Evolutionary conservation across 1,284 basidiomycete species (phyloP).

Genomic region (Vanrija pseudolonga): DNA sequence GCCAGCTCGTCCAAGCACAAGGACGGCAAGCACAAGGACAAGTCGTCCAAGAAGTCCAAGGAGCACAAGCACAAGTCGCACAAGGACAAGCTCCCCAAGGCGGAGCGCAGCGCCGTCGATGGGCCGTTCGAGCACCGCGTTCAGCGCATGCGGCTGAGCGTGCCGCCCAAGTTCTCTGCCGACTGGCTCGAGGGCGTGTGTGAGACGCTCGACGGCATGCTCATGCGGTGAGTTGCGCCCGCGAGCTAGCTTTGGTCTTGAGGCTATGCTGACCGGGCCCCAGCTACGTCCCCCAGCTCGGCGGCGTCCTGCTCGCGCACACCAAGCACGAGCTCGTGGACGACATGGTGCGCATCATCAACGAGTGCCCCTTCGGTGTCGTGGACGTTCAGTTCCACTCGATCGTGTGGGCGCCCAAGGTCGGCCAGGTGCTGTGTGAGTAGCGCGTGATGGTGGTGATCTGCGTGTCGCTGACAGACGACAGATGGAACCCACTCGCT

Average conservation of each 20-base stretch:
- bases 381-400: conserved; percentile 75
- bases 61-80: conserved; percentile 11
- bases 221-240: conserved; percentile 72
- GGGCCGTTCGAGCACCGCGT: conserved; percentile 66
- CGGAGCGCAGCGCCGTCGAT: conserved; percentile 2
- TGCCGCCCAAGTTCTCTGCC: conserved; percentile 74
- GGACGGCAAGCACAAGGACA: conserved; percentile 16
- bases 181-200: conserved; percentile 68
- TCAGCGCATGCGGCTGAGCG: conserved; percentile 67
- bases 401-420: conserved; percentile 80
- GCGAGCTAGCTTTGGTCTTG: not conserved
- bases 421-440: conserved; percentile 80
- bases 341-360: conserved; percentile 66
- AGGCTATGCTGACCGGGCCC: not conserved
- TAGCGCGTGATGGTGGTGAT: conserved; percentile 7
- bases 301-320: conserved; percentile 84
- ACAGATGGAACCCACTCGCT: conserved; percentile 81
- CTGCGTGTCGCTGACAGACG: not conserved
- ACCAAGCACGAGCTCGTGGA: conserved; percentile 69
- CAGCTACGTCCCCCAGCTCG: conserved; percentile 83
- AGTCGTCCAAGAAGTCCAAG: conserved; percentile 8
- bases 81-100: conserved; percentile 2
- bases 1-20: conserved; percentile 23
- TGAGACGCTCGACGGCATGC: conserved; percentile 85
- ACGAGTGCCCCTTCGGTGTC: conserved; percentile 82